A percentile compares a stretch with the other conserved stretches of the same genome.
Evolutionary conservation across 495 filamentous ascomycete genomes (phyloP).

Genomic region (Podospora pseudoanserina): DNA sequence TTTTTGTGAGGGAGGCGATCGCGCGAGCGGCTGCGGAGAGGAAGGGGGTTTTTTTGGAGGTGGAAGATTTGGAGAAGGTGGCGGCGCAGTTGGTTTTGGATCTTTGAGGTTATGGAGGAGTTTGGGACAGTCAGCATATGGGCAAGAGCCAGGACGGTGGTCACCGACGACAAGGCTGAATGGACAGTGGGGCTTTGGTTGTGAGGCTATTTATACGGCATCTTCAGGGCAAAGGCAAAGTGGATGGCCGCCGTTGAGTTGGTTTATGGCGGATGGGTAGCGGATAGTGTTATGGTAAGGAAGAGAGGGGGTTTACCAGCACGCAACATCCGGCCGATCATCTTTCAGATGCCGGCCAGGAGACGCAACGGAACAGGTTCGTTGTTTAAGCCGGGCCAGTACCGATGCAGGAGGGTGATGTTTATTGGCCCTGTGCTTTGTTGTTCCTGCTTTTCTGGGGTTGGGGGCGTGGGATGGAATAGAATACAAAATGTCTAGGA

Average conservation of each 20-base stretch:
- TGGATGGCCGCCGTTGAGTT: neutral
- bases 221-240: neutral
- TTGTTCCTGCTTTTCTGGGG: neutral
- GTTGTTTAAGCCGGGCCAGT: neutral
- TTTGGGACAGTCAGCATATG: neutral
- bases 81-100: conserved; percentile 88
- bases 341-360: neutral
- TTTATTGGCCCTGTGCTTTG: neutral
- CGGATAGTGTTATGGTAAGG: neutral
- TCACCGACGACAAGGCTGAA: neutral
- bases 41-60: conserved; percentile 69
- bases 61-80: conserved; percentile 86
- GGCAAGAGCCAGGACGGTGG: neutral
- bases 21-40: conserved; percentile 73
- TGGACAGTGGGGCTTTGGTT: neutral
- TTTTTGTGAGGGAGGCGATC: conserved; percentile 89
- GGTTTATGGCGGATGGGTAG: neutral
- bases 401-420: neutral
- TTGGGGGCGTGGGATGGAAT: neutral
- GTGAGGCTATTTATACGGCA: neutral
- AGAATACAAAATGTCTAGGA: neutral
- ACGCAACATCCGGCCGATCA: neutral
- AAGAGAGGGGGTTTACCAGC: neutral
- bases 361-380: neutral
- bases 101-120: conserved; percentile 47